Base-by-base conservation (phyloP, 2,329 filamentous ascomycete genomes). In the Rhynchosporium graminicola region DNA sequence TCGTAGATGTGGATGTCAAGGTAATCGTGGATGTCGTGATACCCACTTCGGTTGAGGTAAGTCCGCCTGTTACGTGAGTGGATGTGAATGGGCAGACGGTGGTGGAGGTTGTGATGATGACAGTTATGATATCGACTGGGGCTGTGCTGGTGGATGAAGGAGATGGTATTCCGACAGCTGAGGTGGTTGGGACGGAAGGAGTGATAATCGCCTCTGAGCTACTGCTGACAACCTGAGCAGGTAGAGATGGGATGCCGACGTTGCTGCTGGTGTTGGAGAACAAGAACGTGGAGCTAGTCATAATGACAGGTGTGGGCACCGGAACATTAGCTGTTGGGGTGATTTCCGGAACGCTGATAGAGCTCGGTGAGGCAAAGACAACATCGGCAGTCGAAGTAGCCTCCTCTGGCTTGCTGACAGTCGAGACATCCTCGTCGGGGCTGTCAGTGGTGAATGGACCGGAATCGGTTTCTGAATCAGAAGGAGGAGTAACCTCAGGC, bases 21-120 rank as follows among this genome's bases (percentile, higher is more conserved):
- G 70, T 65, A 42, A 74, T 74, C 40, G 78, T 76, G 5, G 71
- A 73, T 46, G 72, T 71, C 68, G 62, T 68, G 72, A 50, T 50
- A 13, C 63, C 31, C 26, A 68, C 65, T 36, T 36, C 33, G 33
- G 33, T 36, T 5, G 33, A 36, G 5, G 33, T 36, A 6, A 10
- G 5, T 5, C 33, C 33, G 5, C 33, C 33, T 6, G 2, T 36
- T 5, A 36, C 33, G 33, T 36, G 33, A 10, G 33, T 36, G 33
- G 61, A 61, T 28, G 70, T 73, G 8, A 72, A 68, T 31, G 76
- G 76, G 61, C 73, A 69, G 28, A 70, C 65, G 42, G 73, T 74
- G 42, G 78, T 76, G 6, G 71, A 73, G 46, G 72, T 71, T 68
- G 62, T 68, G 72, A 50, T 50, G 20, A 64, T 38, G 29, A 68